Evolutionary conservation across 306 rosid genomes (phyloP), one percentile per base, ranked within the genome.

Genomic region (Acacia confusa): DNA sequence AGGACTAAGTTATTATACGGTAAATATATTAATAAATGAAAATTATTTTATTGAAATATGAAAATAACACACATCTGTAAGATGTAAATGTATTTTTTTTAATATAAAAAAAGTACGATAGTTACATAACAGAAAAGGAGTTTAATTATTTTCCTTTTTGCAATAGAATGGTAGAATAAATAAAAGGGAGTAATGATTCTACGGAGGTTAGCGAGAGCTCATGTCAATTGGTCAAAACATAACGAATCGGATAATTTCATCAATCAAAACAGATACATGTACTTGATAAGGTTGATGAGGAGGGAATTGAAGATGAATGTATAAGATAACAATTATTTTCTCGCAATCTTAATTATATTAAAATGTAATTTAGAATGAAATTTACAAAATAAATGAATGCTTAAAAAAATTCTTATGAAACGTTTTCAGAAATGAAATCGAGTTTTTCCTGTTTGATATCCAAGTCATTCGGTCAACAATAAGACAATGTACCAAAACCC

Each of bases 221-320:
- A 64, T 9, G 69, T 70, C 27, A 27, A n/a, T 28, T 4, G 12
- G 65, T 78, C 74, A 69, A 82, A 82, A 68, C 70, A 47, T 14
- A 43, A 50, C 48, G 0, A 17, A 68, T 66, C 34, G 25, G 60
- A 77, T 16, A 64, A 65, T 2, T 65, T 32, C 25, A 80, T 3
- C 16, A 0, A 50, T 93, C 99, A 27, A 95, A 93, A 85, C 98
- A 93, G 86, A 93, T 93, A 85, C 97, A 95, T 11, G 99, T 98
- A 38, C 95, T 95, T 61, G 99, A 95, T 82, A 95, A 95, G 70
- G 90, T 95, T 61, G 97, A 92, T 0, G 13, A 41, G 79, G 95
- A 85, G 78, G 97, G 90, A 78, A 88, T 85, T 25, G 90, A 87
- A 86, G 97, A 94, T 90, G 78, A 86, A 69, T 58, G 34, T 83